phyloP scores from a whole-genome alignment of 495 filamentous ascomycete species.

The Penicillium ucsense region DNA sequence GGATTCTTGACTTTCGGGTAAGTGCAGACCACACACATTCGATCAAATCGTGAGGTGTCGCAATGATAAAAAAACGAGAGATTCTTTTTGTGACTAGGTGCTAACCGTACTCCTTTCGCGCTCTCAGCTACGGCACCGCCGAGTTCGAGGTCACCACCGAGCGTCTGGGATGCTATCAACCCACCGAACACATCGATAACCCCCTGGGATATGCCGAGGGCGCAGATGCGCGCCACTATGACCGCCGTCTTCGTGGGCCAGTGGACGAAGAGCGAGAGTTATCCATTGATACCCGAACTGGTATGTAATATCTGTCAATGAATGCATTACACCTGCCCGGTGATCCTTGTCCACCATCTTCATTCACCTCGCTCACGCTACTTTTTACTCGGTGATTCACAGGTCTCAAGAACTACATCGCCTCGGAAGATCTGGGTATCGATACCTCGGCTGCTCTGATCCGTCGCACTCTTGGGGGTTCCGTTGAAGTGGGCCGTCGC shows the following conservation, averaged over 20 bases:
- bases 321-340: not conserved
- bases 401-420: conserved; percentile 87
- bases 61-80: not conserved
- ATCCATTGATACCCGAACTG: conserved; percentile 60
- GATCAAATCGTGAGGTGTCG: too few relatives aligned
- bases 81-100: not conserved
- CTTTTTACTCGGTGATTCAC: not conserved
- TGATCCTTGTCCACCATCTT: not conserved
- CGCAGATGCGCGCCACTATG: conserved; percentile 71
- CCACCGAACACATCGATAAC: conserved; percentile 86
- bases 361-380: not conserved
- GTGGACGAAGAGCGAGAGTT: conserved; percentile 73
- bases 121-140: conserved; percentile 61
- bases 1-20: conserved; percentile 49
- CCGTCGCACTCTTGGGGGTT: conserved; percentile 58
- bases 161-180: conserved; percentile 78
- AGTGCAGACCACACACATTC: not conserved
- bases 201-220: conserved; percentile 72
- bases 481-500: conserved; percentile 62
- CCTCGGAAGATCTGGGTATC: conserved; percentile 64
- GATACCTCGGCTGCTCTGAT: conserved; percentile 68
- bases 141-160: conserved; percentile 90
- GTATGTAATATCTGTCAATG: conserved; percentile 6
- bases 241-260: conserved; percentile 67
- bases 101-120: conserved; percentile 21